Base-by-base conservation (phyloP, 1,284 basidiomycete genomes). In the Leccinum colubrinum region DNA sequence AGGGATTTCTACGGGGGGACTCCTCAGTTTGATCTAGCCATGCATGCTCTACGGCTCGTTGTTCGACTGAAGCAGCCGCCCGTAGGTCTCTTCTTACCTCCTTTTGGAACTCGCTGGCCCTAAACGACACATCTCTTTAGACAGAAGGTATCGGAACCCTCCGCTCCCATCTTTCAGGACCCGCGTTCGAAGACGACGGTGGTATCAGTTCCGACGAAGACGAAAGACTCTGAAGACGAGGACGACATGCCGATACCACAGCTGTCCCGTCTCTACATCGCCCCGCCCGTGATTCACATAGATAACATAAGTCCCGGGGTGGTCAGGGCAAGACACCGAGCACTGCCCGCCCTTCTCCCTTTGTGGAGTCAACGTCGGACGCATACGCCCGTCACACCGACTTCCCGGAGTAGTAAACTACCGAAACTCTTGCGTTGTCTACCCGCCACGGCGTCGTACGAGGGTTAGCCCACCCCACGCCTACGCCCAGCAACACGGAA, bases 121-220 rank as follows among this genome's bases (percentile, higher is more conserved):
- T 48, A 12, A 61, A 37, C n/a, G 3, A 27, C 35, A 30, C 53
- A 43, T 53, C 48, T 51, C 33, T 60, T 17, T 71, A 95, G 93
- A 93, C 94, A 17, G 86, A 93, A 76, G 93, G 94, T 15, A 89
- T 97, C 41, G 95, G 94, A 56, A 97, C 94, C 0, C 79, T 94
- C 59, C 86, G 89, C 46, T 89, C 88, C 2, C 78, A 86, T 68
- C 79, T 83, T n/a, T 75, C 70, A 1, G 84, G 80, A 7, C 84
- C 83, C 1, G 81, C 79, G 25, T 86, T 85, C 65, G 83, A 87
- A 69, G 94, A 95, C 69, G 93, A 94, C 68, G 92, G 91, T 56
- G 92, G 91, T 1, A 80, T 91, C 51, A 85, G 83, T 56, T 86
- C 85, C 1, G 83, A 83, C 43, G 84, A 86, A 12, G 79, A 78